Base-by-base conservation (phyloP, 2,329 filamentous ascomycete species). In the Arthrinium puccinioides region DNA sequence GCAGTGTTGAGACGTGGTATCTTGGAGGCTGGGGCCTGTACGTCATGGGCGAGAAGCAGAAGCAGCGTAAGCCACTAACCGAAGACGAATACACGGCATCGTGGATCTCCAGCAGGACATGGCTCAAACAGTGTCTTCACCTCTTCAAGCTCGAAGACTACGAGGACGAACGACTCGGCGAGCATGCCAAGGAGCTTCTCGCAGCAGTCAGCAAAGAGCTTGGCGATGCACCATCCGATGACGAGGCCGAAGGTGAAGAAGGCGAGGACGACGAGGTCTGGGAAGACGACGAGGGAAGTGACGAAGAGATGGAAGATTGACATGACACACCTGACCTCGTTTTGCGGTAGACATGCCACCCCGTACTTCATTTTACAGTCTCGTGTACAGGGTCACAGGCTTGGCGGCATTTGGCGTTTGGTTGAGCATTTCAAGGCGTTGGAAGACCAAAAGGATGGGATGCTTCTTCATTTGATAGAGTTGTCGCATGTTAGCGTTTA, bases 1-100 rank as follows among this genome's bases (percentile, higher is more conserved):
- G 84, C 54, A 95, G 90, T 58, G 85, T 98, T 15, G 92, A 98
- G 63, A 84, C 87, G 14, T 96, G 89, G 88, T 98, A 98, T 63
- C 72, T 98, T 5, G 92, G 92, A 29, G 94, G 92, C 4, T 97
- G 90, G 86, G 89, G 87, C 50, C 72, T 94, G 48, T 87, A 87
- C 56, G 74, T 95, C 41, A 68, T 84, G 44, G 85, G 84, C 9
- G 76, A 85, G 57, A 85, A 82, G 68, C 66, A 77, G 51, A 76
- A 70, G 50, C 51, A 38, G 55, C 62, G 49, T 63, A 69, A 54
- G 55, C 60, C 44, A 53, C 69, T 42, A 10, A 50, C 51, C 5
- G 67, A 67, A 26, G 68, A 76, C 32, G 66, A 68, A 32, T 76
- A 77, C 63, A 74, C 74, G 47, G 67, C 72, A 1, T 73, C 79